These are phyloP conservation scores for Paspalum vaginatum DNA, from an alignment of 176 grass and related monocot species.

Conservation along the genomic window DNA sequence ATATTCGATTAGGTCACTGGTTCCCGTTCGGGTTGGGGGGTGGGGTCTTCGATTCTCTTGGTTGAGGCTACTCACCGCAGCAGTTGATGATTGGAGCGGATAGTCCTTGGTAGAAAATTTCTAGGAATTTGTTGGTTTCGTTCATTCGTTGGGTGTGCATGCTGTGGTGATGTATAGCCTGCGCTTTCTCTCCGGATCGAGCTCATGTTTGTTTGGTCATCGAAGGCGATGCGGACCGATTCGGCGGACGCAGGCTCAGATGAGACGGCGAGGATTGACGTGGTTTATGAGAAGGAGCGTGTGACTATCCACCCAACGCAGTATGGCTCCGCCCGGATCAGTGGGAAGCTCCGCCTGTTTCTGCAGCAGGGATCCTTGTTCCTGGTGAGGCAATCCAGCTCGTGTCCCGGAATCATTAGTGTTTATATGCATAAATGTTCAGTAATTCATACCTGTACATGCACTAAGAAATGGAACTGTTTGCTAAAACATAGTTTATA, in stretches of 20 bases:
- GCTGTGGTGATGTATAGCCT: background rate
- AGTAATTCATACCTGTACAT: background rate
- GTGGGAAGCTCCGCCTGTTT: constrained; percentile 69
- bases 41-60: background rate
- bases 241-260: constrained; percentile 43
- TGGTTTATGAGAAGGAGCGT: constrained; percentile 82
- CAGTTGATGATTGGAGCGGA: constrained; percentile 9
- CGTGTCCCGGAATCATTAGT: background rate
- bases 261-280: constrained; percentile 59
- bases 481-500: background rate
- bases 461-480: background rate
- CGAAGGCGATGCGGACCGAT: constrained; percentile 69
- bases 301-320: constrained; percentile 90
- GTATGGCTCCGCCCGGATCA: constrained; percentile 78
- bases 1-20: constrained; percentile 25
- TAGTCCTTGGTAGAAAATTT: background rate
- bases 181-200: background rate
- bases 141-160: constrained; percentile 7
- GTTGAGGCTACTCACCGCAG: background rate
- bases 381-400: constrained; percentile 56
- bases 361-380: constrained; percentile 83
- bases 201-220: constrained; percentile 35
- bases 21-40: background rate
- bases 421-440: background rate
- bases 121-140: constrained; percentile 6